Evolutionary conservation across 345 rosid genomes (phyloP), one percentile per base, ranked within the genome.

Genomic region (Dipteronia sinensis): DNA sequence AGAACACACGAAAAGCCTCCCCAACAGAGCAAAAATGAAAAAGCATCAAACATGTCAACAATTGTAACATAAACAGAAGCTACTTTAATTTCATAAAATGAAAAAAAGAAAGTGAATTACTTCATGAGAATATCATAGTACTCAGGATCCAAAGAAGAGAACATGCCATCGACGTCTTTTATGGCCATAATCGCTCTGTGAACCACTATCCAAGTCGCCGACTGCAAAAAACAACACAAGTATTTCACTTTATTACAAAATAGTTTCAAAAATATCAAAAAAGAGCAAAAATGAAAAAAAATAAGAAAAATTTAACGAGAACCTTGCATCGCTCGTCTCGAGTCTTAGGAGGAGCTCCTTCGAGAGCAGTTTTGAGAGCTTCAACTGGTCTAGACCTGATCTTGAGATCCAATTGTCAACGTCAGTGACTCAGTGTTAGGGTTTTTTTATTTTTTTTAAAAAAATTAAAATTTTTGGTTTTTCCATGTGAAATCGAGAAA

Each of bases 321-420:
- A 90, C 99, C 98, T 95, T 92, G 98, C 97, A 95, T 42, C 97
- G 90, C 82, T 93, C 97, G 71, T 95, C 98, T 46, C 76, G 82
- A 67, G 97, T 91, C 75, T 87, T 92, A 1, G 98, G 96, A 66
- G 96, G 97, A 31, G 94, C 87, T 10, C 98, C 99, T 83, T 95
- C 98, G 2, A 93, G 96, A 23, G 94, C 94, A 10, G 97, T 95
- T 90, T 93, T 92, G 56, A 92, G 89, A 75, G 97, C 98, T 86
- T 95, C 97, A 0, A 95, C 88, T 5, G 87, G 88, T 69, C 83
- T 90, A 72, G 77, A 84, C 85, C 89, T 83, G 76, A 31, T 71
- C 27, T 34, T 68, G 56, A 31, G n/a, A 62, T 69, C 20, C 46
- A 62, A 19, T 19, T 27, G 17, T 53, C 38, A 29, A n/a, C 4